Base-by-base conservation (phyloP, 495 filamentous ascomycete species). In the Filosporella fistucella region DNA sequence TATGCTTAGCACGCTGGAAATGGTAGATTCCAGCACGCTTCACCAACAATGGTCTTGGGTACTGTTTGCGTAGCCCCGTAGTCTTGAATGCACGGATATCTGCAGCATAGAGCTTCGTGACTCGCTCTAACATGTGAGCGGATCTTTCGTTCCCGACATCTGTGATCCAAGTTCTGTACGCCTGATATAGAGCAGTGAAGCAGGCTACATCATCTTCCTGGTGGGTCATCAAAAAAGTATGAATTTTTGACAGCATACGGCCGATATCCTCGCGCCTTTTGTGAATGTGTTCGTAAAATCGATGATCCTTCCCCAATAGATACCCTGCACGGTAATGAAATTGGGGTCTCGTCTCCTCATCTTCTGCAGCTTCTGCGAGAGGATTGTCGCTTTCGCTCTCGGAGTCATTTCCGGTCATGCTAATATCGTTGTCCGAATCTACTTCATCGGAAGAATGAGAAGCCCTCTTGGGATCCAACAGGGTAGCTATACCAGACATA, bases 91-190 rank as follows among this genome's bases (percentile, higher is more conserved):
- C 86, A 25, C 85, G 79, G 30, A 88, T 86, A 58, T 99, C 93
- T 8, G 88, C 84, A 45, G 78, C 76, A 47, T 95, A 82, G 10
- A 99, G 77, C 36, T 88, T 77, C 7, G 81, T 78, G 11, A 96
- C 80, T 20, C 94, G 75, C 59, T 99, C 93, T 23, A 99, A 69
- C 9, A 93, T 87, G 61, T 96, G 94, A 5, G 93, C 91, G 8
- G 90, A 95, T 47, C 93, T 74, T 60, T 99, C 93, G 48, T 96
- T 94, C 16, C 94, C 94, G 36, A 97, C 89, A 56, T 99, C 93
- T 7, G 94, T 85, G 57, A 99, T 96, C 88, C 89, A 99, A n/a
- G 85, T 89, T 13, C 86, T 72, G 64, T 95, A 99, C 1, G 93
- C 85, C 20, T 82, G 88, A 63, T 96, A 99, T 10, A 99, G 63